Percentiles rank a stretch among this genome's conserved stretches.
Conservation (phyloP, 2,329 filamentous ascomycete species). For the Fusarium nematophilum region DNA sequence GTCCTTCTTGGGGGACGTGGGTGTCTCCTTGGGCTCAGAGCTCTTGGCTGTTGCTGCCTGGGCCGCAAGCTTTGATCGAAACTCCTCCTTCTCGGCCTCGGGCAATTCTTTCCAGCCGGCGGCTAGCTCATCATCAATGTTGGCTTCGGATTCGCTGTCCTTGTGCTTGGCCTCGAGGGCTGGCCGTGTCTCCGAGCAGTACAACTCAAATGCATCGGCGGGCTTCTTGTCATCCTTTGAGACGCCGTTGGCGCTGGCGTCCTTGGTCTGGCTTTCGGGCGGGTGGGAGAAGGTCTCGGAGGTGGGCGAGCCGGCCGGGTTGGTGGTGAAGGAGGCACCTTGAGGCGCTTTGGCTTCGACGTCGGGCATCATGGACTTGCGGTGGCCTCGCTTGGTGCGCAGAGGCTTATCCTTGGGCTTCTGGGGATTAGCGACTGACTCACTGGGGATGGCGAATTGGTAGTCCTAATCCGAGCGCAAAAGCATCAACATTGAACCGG, state of each 20-base stretch:
- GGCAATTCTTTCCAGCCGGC: conserved; percentile 66
- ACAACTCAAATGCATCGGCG: conserved; percentile 65
- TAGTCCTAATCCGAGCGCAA: conserved; percentile 50
- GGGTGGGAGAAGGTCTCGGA: conserved; percentile 59
- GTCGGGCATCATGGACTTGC: conserved; percentile 65
- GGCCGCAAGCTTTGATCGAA: conserved; percentile 50
- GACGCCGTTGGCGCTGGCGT: conserved; percentile 53
- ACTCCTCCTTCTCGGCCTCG: conserved; percentile 61
- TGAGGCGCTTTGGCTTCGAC: conserved; percentile 55
- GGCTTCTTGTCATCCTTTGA: conserved; percentile 57
- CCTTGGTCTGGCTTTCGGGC: conserved; percentile 46
- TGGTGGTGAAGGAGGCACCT: conserved; percentile 58
- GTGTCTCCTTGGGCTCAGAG: conserved; percentile 41
- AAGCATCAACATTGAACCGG: conserved; percentile 49
- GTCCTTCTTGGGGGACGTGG: conserved; percentile 38
- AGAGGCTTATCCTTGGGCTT: conserved; percentile 83
- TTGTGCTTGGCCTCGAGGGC: conserved; percentile 58
- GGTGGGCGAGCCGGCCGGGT: conserved; percentile 60
- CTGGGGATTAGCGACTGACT: conserved; percentile 51
- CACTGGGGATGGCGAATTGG: conserved; percentile 46
- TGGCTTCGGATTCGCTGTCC: conserved; percentile 45
- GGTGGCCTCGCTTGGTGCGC: conserved; percentile 77
- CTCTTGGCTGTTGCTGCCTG: conserved; percentile 39
- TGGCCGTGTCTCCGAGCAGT: conserved; percentile 62
- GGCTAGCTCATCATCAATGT: conserved; percentile 66